phyloP scores from a whole-genome alignment of 805 yeast species.

The Candida mattraensis region DNA sequence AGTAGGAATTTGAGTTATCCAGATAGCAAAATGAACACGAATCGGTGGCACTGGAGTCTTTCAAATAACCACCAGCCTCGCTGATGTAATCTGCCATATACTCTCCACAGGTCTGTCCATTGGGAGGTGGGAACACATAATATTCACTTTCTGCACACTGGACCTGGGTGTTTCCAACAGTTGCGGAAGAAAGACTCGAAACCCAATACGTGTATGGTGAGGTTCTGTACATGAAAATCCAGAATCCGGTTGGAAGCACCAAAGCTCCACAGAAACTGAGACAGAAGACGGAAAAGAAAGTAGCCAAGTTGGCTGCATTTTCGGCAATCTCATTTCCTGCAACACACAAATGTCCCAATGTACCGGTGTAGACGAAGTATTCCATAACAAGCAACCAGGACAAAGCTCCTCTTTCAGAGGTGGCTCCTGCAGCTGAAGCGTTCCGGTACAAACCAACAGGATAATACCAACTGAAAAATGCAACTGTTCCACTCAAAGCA shows the following conservation, averaged over 20 bases:
- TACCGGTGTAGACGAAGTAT: too few relatives aligned
- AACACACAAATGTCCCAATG: conserved; percentile 48
- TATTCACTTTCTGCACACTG: too few relatives aligned
- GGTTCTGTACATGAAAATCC: conserved; percentile 77
- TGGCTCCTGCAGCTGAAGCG: too few relatives aligned
- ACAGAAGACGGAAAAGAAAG: conserved; percentile 55
- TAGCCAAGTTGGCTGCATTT: conserved; percentile 58
- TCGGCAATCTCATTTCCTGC: conserved; percentile 57
- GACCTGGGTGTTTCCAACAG: too few relatives aligned
- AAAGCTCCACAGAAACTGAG: conserved; percentile 68
- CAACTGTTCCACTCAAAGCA: conserved; percentile 46
- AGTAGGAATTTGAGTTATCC: conserved; percentile 44
- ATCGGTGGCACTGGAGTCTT: conserved; percentile 46
- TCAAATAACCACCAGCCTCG: conserved; percentile 53
- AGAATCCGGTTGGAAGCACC: conserved; percentile 73
- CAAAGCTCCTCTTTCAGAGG: too few relatives aligned
- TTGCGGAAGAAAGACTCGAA: too few relatives aligned
- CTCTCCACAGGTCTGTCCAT: too few relatives aligned
- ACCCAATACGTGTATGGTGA: conserved; percentile 74
- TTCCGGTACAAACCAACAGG: conserved; percentile 39
- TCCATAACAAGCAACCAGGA: too few relatives aligned
- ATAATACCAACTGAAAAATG: conserved; percentile 39
- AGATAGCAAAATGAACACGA: conserved; percentile 50
- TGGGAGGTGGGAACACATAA: too few relatives aligned
- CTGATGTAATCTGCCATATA: conserved; percentile 52